A percentile compares a stretch with the other conserved stretches of the same genome.
These are phyloP conservation scores for Clavispora carvajalis DNA, from an alignment of 805 yeast species.

Conservation along the genomic window DNA sequence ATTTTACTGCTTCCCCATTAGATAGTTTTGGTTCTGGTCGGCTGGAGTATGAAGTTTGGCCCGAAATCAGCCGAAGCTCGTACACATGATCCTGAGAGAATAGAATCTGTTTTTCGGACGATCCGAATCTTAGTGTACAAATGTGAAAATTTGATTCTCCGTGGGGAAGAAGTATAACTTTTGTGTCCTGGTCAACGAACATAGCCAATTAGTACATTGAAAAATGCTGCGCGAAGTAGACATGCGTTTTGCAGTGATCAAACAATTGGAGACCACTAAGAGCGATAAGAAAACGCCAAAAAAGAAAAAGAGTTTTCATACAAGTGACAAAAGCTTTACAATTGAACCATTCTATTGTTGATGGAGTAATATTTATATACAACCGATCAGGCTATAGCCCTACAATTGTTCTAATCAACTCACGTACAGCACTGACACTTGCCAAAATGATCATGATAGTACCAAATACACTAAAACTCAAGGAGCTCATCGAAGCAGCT, in stretches of 20 bases:
- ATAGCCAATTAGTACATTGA: background rate
- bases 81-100: slow-evolving; percentile 4
- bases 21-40: slow-evolving; percentile 13
- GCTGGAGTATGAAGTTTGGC: slow-evolving; percentile 9
- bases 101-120: slow-evolving; percentile 5
- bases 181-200: slow-evolving; percentile 6
- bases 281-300: too few species aligned
- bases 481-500: slow-evolving; percentile 73
- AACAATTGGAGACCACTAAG: too few species aligned
- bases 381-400: slow-evolving; percentile 30
- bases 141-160: slow-evolving; percentile 2
- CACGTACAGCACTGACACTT: slow-evolving; percentile 42
- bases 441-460: slow-evolving; percentile 66
- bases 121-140: slow-evolving; percentile 1
- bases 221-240: background rate
- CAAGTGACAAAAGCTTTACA: too few species aligned
- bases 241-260: background rate
- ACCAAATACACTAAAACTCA: slow-evolving; percentile 69
- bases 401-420: slow-evolving; percentile 42
- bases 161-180: slow-evolving; percentile 10
- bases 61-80: slow-evolving; percentile 14
- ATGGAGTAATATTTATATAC: too few species aligned
- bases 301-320: too few species aligned
- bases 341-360: too few species aligned
- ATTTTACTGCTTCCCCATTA: slow-evolving; percentile 14